A percentile compares a stretch with the other conserved stretches of the same genome.
These are phyloP conservation scores for Vachellia pachyceras DNA, from an alignment of 306 rosid species.

Conservation along the genomic window DNA sequence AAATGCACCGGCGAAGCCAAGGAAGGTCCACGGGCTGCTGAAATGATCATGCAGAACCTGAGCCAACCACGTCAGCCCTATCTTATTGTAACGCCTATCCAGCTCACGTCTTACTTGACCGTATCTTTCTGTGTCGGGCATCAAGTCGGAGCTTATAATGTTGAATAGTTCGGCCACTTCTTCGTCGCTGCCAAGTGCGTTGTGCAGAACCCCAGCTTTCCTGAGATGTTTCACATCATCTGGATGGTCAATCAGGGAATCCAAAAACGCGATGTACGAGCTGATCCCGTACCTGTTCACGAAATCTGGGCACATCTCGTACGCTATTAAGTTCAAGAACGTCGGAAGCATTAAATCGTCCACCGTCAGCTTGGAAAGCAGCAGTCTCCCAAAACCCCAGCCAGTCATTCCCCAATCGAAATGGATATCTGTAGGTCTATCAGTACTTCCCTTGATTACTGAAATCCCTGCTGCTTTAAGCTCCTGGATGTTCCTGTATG, in stretches of 20 bases:
- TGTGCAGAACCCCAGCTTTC: constrained; percentile 23
- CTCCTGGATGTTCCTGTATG: constrained; percentile 34
- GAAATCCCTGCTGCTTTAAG: constrained; percentile 33
- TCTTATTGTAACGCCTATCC: not conserved
- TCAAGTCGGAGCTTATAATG: constrained; percentile 33
- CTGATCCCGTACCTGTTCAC: constrained; percentile 32
- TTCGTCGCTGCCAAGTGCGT: constrained; percentile 46
- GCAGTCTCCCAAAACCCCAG: not conserved
- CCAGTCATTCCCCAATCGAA: not conserved
- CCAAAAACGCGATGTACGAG: constrained; percentile 41
- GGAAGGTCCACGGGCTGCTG: constrained; percentile 40
- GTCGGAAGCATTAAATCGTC: constrained; percentile 27
- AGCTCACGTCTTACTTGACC: not conserved
- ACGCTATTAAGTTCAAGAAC: constrained; percentile 46
- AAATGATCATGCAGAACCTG: constrained; percentile 26
- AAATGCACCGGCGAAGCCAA: constrained; percentile 20
- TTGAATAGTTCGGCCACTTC: constrained; percentile 46
- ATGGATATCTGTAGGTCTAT: not conserved
- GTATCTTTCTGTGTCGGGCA: not conserved
- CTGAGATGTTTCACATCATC: constrained; percentile 39
- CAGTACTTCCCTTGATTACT: no score
- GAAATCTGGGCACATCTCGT: constrained; percentile 52
- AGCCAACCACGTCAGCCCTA: constrained; percentile 39
- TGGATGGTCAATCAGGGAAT: constrained; percentile 48
- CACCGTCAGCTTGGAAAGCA: constrained; percentile 9